Evolutionary conservation across 1,284 basidiomycete species (phyloP).

Genomic region (Ceratobasidium sp.): DNA sequence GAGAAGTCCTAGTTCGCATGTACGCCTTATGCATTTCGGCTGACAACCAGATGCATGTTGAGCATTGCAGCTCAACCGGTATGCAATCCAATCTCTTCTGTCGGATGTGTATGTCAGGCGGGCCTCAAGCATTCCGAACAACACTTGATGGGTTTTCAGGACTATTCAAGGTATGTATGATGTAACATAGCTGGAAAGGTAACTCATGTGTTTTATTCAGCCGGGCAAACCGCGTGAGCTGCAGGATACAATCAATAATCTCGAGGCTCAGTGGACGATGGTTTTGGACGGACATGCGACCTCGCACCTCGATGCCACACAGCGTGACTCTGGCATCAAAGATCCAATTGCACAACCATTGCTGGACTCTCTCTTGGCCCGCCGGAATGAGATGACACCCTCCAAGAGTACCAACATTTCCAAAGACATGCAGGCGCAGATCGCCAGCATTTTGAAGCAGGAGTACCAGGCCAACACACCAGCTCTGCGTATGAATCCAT

Average conservation of each 20-base stretch:
- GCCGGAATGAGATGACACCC: neutral
- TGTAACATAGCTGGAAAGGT: neutral
- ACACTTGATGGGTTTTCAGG: constrained; percentile 17
- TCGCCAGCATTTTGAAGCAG: neutral
- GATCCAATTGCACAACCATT: constrained; percentile 25
- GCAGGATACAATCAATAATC: neutral
- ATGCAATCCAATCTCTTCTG: constrained; percentile 25
- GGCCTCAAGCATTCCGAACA: neutral
- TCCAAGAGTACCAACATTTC: neutral
- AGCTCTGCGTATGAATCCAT: neutral
- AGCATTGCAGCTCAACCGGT: constrained; percentile 36
- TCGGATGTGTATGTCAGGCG: constrained; percentile 17
- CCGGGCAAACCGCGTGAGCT: neutral
- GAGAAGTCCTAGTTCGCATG: constrained; percentile 21
- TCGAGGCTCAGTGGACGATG: neutral
- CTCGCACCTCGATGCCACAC: neutral
- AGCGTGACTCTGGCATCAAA: constrained; percentile 11
- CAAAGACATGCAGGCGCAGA: neutral
- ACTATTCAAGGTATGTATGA: constrained; percentile 3
- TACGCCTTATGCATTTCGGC: constrained; percentile 14
- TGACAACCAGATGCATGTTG: constrained; percentile 41
- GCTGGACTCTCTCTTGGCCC: neutral
- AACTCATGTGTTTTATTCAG: neutral
- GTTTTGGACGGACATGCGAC: neutral
- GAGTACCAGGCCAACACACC: neutral